phyloP scores from a whole-genome alignment of 345 rosid genomes.

The Psidium guajava region DNA sequence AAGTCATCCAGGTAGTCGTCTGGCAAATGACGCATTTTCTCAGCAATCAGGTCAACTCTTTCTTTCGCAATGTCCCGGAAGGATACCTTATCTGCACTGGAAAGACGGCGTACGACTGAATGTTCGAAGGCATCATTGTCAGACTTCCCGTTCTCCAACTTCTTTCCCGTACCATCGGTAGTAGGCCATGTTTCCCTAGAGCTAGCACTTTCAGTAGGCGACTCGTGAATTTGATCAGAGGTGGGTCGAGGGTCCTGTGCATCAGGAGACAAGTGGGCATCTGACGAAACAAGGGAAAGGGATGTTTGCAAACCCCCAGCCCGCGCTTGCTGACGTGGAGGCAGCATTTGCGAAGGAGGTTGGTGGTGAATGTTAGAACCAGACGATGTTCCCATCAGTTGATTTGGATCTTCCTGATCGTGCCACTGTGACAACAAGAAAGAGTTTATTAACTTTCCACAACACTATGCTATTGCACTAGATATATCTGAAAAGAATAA shows the following conservation, averaged over 20 bases:
- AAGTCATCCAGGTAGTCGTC: slow-evolving; percentile 74
- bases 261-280: slow-evolving; percentile 54
- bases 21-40: slow-evolving; percentile 67
- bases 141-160: slow-evolving; percentile 59
- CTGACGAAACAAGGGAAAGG: slow-evolving; percentile 54
- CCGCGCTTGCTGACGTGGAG: slow-evolving; percentile 82
- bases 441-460: neutral
- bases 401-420: neutral
- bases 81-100: slow-evolving; percentile 62
- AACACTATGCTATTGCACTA: neutral
- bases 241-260: slow-evolving; percentile 53
- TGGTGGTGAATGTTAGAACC: slow-evolving; percentile 76
- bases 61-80: slow-evolving; percentile 86
- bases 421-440: neutral
- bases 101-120: slow-evolving; percentile 50
- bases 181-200: slow-evolving; percentile 94
- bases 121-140: slow-evolving; percentile 61
- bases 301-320: slow-evolving; percentile 52
- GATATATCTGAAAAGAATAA: neutral
- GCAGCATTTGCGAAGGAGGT: slow-evolving; percentile 55
- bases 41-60: slow-evolving; percentile 62
- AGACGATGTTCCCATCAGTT: slow-evolving; percentile 79
- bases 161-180: slow-evolving; percentile 49
- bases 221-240: slow-evolving; percentile 66
- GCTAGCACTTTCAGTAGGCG: slow-evolving; percentile 97